Conservation (phyloP, 208 protist species). For the Crithidia expoeki region DNA sequence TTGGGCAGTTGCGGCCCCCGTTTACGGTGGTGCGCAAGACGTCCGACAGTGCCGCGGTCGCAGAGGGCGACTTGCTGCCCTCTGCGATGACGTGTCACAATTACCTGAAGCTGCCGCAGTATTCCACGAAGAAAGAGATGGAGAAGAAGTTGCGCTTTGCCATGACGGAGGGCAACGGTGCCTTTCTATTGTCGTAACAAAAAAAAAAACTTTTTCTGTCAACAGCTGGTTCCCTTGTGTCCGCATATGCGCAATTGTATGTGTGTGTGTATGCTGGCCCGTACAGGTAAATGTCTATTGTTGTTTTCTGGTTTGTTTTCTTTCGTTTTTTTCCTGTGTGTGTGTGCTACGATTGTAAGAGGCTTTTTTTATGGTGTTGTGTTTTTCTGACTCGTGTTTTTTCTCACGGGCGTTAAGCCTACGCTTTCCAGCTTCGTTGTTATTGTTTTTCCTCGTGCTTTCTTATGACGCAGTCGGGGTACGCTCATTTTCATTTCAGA, state of each 20-base stretch:
- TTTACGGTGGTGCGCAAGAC: slow-evolving; percentile 93
- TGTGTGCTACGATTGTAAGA: background rate
- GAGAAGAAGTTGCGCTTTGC: slow-evolving; percentile 85
- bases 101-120: slow-evolving; percentile 93
- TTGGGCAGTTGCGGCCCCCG: slow-evolving; percentile 68
- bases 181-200: slow-evolving; percentile 86
- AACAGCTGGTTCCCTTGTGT: too few species aligned
- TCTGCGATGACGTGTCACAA: slow-evolving; percentile 95
- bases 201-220: too few species aligned
- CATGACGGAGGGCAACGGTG: slow-evolving; percentile 82
- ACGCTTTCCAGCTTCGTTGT: too few species aligned
- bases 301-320: slow-evolving; percentile 25
- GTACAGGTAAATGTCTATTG: too few species aligned
- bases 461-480: too few species aligned
- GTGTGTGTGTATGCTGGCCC: too few species aligned
- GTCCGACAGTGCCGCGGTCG: slow-evolving; percentile 49
- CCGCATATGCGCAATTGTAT: background rate
- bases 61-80: slow-evolving; percentile 81
- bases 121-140: slow-evolving; percentile 82
- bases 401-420: too few species aligned
- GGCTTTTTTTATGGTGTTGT: slow-evolving; percentile 1
- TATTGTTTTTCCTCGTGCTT: too few species aligned
- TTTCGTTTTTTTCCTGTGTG: slow-evolving; percentile 18
- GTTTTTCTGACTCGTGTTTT: too few species aligned
- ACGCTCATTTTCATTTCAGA: too few species aligned